Conservation (phyloP, 192 early-diverging fungal genomes). For the Backusella macrospora region DNA sequence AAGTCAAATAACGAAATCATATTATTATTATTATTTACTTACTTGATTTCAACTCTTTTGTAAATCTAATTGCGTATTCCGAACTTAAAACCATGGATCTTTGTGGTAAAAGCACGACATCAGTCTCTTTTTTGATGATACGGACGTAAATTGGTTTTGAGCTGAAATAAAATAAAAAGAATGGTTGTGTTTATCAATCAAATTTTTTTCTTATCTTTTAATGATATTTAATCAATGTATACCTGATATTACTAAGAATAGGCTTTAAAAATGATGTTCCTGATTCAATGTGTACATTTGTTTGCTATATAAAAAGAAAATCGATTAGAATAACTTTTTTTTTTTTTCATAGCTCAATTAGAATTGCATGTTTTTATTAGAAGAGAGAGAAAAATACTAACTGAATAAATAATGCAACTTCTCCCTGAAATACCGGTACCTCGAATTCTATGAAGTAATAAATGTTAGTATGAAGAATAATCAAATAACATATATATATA, state of each 20-base stretch:
- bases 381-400: background rate
- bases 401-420: constrained; percentile 8
- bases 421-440: background rate
- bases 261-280: background rate
- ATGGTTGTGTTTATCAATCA: too few relatives aligned
- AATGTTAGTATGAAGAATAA: background rate
- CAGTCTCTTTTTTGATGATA: background rate
- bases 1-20: too few relatives aligned
- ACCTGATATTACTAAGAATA: background rate
- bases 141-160: background rate
- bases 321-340: too few relatives aligned
- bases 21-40: background rate
- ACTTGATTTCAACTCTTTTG: background rate
- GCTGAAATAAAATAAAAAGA: background rate
- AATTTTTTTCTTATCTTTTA: background rate
- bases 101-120: background rate
- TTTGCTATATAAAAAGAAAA: background rate
- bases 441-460: background rate
- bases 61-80: background rate
- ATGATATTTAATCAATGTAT: too few relatives aligned
- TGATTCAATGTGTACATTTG: background rate
- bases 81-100: background rate
- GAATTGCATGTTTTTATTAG: too few relatives aligned
- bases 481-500: background rate
- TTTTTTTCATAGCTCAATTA: too few relatives aligned